Percentiles rank a stretch among this genome's conserved stretches.
Conservation (phyloP, 805 yeast species). For the Cyberlindnera euphorbiiphila region DNA sequence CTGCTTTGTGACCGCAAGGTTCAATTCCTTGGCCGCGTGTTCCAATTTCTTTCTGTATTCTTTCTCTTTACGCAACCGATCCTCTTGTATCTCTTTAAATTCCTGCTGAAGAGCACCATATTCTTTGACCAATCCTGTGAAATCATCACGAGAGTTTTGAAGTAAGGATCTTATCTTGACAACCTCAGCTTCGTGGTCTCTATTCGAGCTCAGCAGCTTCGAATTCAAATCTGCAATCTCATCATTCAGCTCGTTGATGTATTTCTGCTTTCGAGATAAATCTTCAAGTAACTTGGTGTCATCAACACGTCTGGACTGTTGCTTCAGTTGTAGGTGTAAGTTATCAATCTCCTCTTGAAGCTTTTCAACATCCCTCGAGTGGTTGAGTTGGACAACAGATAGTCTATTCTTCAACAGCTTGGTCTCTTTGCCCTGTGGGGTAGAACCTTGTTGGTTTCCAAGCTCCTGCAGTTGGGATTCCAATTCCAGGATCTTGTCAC, state of each 20-base stretch:
- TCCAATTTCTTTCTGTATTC: conserved; percentile 29
- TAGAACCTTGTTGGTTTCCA: conserved; percentile 4
- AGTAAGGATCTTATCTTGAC: conserved; percentile 13
- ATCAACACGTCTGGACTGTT: conserved; percentile 2
- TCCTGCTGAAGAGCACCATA: conserved; percentile 24
- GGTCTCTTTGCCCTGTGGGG: conserved; percentile 18
- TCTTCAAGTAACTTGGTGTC: conserved; percentile 15
- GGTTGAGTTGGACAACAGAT: conserved; percentile 21
- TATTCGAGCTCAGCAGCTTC: conserved; percentile 9
- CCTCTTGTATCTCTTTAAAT: conserved; percentile 22
- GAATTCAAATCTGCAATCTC: conserved; percentile 18
- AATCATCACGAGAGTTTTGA: conserved; percentile 16
- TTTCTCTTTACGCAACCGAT: conserved; percentile 30
- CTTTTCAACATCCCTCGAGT: conserved; percentile 22
- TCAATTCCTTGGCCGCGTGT: conserved; percentile 36
- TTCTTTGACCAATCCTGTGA: conserved; percentile 24
- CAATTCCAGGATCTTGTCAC: conserved; percentile 13
- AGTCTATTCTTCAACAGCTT: conserved; percentile 23
- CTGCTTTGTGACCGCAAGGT: conserved; percentile 40
- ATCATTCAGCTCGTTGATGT: conserved; percentile 16
- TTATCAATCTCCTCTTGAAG: conserved; percentile 16
- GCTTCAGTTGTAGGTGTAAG: conserved; percentile 8
- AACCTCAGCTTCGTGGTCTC: conserved; percentile 14
- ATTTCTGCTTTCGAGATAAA: conserved; percentile 11
- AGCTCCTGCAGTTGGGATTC: conserved; percentile 18